A percentile compares a stretch with the other conserved stretches of the same genome.
These are phyloP conservation scores for Eucalyptus caleyi DNA, from an alignment of 345 rosid genomes.

Conservation along the genomic window DNA sequence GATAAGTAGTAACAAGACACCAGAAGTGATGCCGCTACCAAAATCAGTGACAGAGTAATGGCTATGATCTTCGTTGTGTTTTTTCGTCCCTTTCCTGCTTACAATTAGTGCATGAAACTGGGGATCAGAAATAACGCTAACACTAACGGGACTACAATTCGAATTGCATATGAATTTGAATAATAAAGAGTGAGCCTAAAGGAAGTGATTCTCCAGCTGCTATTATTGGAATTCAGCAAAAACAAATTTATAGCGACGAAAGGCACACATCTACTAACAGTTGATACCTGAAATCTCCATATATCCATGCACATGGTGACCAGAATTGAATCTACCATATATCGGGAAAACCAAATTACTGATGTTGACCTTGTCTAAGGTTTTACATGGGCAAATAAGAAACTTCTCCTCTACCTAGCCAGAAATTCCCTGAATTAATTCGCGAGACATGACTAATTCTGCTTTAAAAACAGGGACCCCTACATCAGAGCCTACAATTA, in stretches of 20 bases:
- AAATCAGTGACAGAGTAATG: background rate
- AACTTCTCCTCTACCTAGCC: background rate
- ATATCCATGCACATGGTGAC: background rate
- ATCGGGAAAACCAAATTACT: background rate
- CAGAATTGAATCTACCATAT: background rate
- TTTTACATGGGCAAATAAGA: background rate
- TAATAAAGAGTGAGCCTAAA: background rate
- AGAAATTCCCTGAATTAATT: background rate
- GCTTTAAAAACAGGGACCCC: background rate
- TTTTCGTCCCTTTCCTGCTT: conserved; percentile 2
- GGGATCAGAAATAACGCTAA: background rate
- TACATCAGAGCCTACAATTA: background rate
- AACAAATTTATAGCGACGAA: background rate
- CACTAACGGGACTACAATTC: background rate
- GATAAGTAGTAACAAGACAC: conserved; percentile 9
- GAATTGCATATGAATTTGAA: background rate
- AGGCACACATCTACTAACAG: background rate
- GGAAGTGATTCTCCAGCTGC: background rate
- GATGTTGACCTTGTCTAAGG: background rate
- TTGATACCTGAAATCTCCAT: background rate
- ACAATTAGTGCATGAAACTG: background rate
- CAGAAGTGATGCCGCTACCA: conserved; percentile 1
- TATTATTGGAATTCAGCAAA: background rate
- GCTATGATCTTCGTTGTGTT: conserved; percentile 1
- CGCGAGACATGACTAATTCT: background rate